Conservation (phyloP, 345 rosid species). For the Boechera stricta region DNA sequence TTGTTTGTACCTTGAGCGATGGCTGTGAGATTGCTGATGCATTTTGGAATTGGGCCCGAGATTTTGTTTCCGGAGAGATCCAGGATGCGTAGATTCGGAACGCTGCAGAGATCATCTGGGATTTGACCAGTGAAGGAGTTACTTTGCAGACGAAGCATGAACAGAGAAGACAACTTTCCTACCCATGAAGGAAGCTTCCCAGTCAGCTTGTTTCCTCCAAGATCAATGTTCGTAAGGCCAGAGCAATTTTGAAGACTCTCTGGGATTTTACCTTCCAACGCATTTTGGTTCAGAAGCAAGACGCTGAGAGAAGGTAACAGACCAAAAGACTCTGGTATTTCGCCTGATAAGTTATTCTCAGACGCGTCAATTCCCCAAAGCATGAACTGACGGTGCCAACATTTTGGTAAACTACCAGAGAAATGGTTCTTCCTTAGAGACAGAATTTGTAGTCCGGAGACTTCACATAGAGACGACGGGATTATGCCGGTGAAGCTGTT, state of each 20-base stretch:
- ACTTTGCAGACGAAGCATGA: constrained; percentile 51
- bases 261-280: constrained; percentile 56
- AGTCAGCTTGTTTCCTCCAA: constrained; percentile 54
- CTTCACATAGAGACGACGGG: constrained; percentile 52
- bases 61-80: constrained; percentile 59
- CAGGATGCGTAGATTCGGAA: constrained; percentile 52
- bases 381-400: constrained; percentile 52
- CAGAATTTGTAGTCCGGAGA: constrained; percentile 50
- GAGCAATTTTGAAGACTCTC: constrained; percentile 56
- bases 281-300: constrained; percentile 54
- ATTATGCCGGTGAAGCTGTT: constrained; percentile 52
- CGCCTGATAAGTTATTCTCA: constrained; percentile 54
- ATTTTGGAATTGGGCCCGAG: constrained; percentile 51
- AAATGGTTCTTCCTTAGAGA: constrained; percentile 50
- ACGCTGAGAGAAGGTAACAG: constrained; percentile 50
- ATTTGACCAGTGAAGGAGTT: constrained; percentile 49
- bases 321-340: constrained; percentile 53
- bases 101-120: constrained; percentile 46
- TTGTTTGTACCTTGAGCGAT: constrained; percentile 32
- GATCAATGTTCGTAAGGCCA: constrained; percentile 54
- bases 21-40: constrained; percentile 54
- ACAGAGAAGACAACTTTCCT: constrained; percentile 40
- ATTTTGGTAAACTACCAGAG: constrained; percentile 52
- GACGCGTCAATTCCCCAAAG: constrained; percentile 56
- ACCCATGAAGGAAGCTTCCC: constrained; percentile 56